Conservation (phyloP, 108 stramenopile genomes). For the Nitzschia inconspicua region DNA sequence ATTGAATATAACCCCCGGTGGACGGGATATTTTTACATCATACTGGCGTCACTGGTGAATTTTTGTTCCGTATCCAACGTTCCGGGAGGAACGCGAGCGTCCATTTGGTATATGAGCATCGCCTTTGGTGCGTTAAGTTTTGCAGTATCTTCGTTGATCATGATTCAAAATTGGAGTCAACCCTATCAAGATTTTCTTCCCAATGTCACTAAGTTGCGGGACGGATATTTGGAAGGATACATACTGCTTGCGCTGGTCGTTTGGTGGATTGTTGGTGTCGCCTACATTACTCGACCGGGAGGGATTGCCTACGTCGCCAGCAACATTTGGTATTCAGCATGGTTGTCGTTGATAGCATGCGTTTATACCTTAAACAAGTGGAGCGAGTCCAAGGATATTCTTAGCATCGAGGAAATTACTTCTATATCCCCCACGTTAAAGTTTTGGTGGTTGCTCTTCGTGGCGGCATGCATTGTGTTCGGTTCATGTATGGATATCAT, state of each 20-base stretch:
- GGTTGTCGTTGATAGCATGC: conserved; percentile 34
- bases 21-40: conserved; percentile 55
- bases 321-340: conserved; percentile 62
- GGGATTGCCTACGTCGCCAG: conserved; percentile 53
- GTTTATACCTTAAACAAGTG: conserved; percentile 61
- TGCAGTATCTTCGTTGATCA: conserved; percentile 26
- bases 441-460: conserved; percentile 56
- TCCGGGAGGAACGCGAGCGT: background rate
- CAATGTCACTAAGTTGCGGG: conserved; percentile 41
- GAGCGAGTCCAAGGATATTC: conserved; percentile 51
- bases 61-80: conserved; percentile 27
- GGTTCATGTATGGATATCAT: conserved; percentile 40
- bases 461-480: conserved; percentile 37
- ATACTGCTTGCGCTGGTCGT: conserved; percentile 33
- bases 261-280: conserved; percentile 56
- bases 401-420: conserved; percentile 55
- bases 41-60: conserved; percentile 42
- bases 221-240: conserved; percentile 67
- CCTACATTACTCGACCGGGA: conserved; percentile 28
- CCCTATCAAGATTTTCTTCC: conserved; percentile 17
- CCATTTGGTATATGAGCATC: conserved; percentile 12
- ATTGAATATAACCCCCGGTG: conserved; percentile 60
- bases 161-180: conserved; percentile 49
- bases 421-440: conserved; percentile 47
- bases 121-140: conserved; percentile 60